Evolutionary conservation across 2,329 filamentous ascomycete genomes (phyloP).

Genomic region (Scytalidium lignicola): DNA sequence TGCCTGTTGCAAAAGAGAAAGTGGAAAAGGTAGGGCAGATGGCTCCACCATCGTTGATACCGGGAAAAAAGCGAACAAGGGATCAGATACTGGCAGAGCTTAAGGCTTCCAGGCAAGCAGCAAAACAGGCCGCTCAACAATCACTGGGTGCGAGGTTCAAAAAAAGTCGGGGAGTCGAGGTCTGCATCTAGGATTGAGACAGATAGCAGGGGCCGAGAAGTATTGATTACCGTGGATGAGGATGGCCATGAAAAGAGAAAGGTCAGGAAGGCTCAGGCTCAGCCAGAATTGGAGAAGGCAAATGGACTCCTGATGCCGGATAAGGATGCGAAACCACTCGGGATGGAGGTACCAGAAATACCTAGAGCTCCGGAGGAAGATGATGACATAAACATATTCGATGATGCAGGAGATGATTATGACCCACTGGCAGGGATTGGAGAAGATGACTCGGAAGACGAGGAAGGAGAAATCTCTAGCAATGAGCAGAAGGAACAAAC

Average conservation of each 20-base stretch:
- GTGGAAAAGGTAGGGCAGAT: slow-evolving; percentile 53
- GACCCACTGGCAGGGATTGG: slow-evolving; percentile 58
- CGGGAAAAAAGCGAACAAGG: slow-evolving; percentile 57
- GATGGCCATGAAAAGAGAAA: slow-evolving; percentile 63
- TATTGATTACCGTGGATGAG: slow-evolving; percentile 61
- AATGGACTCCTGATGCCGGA: slow-evolving; percentile 46
- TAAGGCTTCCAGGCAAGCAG: slow-evolving; percentile 57
- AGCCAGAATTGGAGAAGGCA: slow-evolving; percentile 31
- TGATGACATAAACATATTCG: slow-evolving; percentile 60
- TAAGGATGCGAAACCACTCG: slow-evolving; percentile 51
- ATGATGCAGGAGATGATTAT: slow-evolving; percentile 61
- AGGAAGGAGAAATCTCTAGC: slow-evolving; percentile 34
- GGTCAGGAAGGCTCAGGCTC: slow-evolving; percentile 47
- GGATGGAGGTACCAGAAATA: slow-evolving; percentile 61
- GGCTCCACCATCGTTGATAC: slow-evolving; percentile 44
- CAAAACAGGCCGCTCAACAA: slow-evolving; percentile 46
- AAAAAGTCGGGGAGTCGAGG: slow-evolving; percentile 54
- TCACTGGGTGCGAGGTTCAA: slow-evolving; percentile 56
- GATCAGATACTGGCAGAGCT: slow-evolving; percentile 64
- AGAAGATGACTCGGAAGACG: slow-evolving; percentile 38
- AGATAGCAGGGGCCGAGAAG: slow-evolving; percentile 56
- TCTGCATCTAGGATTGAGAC: slow-evolving; percentile 54
- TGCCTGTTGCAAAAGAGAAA: slow-evolving; percentile 44
- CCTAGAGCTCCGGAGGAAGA: slow-evolving; percentile 43
- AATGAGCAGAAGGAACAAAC: neutral